Conservation (phyloP, 108 stramenopile species). For the Epithemia pelagica region DNA sequence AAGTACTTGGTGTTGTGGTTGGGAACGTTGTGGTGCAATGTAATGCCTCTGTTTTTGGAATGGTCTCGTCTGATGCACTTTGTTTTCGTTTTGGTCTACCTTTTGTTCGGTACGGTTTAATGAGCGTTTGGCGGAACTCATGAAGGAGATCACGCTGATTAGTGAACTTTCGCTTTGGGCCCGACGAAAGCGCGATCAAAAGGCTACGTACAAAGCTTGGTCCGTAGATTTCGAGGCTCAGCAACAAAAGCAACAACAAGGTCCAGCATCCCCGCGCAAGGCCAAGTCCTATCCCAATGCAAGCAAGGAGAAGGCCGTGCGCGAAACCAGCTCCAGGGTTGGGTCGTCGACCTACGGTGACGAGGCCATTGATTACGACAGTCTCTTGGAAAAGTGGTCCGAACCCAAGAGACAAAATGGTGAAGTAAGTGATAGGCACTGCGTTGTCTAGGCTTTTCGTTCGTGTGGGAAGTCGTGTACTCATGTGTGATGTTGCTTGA, state of each 20-base stretch:
- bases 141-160: conserved; percentile 56
- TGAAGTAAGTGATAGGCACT: neutral
- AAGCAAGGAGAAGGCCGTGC: neutral
- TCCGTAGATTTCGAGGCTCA: neutral
- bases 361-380: neutral
- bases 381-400: conserved; percentile 25
- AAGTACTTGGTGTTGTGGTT: no score
- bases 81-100: no score
- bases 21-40: no score
- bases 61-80: no score
- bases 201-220: conserved; percentile 7
- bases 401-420: conserved; percentile 18
- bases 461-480: neutral
- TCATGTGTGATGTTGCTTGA: neutral
- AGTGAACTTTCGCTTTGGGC: conserved; percentile 41
- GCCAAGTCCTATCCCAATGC: neutral
- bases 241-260: neutral
- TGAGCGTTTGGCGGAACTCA: conserved; percentile 38
- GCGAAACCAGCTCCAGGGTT: neutral
- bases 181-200: conserved; percentile 3
- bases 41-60: no score
- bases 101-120: conserved; percentile 12
- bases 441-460: neutral
- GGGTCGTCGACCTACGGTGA: neutral
- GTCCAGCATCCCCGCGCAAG: neutral